phyloP scores from a whole-genome alignment of 108 stramenopile species.

The Nitzschia sp. region DNA sequence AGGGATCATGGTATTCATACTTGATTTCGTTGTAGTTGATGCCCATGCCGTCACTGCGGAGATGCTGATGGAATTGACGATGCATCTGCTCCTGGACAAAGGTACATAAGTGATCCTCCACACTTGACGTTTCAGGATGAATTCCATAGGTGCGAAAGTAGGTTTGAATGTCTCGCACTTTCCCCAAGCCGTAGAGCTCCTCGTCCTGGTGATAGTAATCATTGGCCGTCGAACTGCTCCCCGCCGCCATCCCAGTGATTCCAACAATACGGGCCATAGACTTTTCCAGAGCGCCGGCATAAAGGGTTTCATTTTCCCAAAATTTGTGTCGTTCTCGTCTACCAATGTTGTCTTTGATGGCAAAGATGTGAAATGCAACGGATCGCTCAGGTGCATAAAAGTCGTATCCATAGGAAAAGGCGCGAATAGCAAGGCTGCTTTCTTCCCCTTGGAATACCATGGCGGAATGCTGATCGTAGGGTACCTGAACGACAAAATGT shows the following conservation, averaged over 20 bases:
- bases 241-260: conserved; percentile 72
- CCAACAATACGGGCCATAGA: conserved; percentile 70
- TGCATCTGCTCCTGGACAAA: conserved; percentile 53
- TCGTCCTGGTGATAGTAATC: conserved; percentile 30
- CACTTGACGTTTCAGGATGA: conserved; percentile 38
- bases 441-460: conserved; percentile 71
- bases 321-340: conserved; percentile 33
- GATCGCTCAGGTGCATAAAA: conserved; percentile 63
- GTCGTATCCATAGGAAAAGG: conserved; percentile 76
- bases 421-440: conserved; percentile 57
- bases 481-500: conserved; percentile 54
- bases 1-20: conserved; percentile 42
- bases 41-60: conserved; percentile 57
- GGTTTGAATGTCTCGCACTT: conserved; percentile 32
- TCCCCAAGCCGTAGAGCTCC: conserved; percentile 50
- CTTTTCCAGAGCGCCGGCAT: conserved; percentile 16
- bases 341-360: conserved; percentile 7
- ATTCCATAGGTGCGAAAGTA: conserved; percentile 58
- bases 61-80: conserved; percentile 24
- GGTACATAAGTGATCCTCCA: conserved; percentile 54
- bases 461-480: conserved; percentile 65
- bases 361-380: conserved; percentile 58
- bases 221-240: conserved; percentile 1
- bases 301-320: conserved; percentile 30
- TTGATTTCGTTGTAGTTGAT: conserved; percentile 56